Evolutionary conservation across 2,329 filamentous ascomycete genomes (phyloP).

Genomic region (Alternaria atra): DNA sequence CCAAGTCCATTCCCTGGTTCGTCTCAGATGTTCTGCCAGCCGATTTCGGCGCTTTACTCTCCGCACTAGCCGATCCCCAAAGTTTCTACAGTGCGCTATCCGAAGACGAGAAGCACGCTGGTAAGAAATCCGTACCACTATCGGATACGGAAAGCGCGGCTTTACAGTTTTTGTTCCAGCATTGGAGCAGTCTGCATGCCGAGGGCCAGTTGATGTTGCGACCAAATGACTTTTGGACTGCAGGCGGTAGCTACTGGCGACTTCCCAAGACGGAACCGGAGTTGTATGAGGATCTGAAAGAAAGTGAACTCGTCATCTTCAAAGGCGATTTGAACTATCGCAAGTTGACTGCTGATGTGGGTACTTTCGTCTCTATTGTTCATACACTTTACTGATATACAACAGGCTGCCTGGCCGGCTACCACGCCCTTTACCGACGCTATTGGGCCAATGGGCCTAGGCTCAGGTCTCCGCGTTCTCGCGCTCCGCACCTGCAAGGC

Average conservation of each 20-base stretch:
- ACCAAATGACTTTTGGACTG: slow-evolving; percentile 91
- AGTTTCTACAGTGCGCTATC: slow-evolving; percentile 79
- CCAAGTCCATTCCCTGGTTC: slow-evolving; percentile 97
- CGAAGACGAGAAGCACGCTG: slow-evolving; percentile 67
- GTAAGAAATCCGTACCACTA: slow-evolving; percentile 68
- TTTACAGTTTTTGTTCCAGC: slow-evolving; percentile 78
- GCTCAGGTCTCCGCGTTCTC: slow-evolving; percentile 83
- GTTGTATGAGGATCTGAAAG: slow-evolving; percentile 79
- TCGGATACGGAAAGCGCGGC: slow-evolving; percentile 72
- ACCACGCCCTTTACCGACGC: slow-evolving; percentile 86
- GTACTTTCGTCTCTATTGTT: slow-evolving; percentile 44
- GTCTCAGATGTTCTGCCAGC: slow-evolving; percentile 91
- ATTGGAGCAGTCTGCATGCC: slow-evolving; percentile 81
- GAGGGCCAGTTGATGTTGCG: slow-evolving; percentile 86
- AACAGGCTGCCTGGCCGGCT: slow-evolving; percentile 79
- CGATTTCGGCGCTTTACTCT: slow-evolving; percentile 85
- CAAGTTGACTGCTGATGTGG: slow-evolving; percentile 88
- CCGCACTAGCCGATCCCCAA: slow-evolving; percentile 78
- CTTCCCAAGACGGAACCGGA: slow-evolving; percentile 73
- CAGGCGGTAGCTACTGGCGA: slow-evolving; percentile 86
- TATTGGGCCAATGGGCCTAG: slow-evolving; percentile 83
- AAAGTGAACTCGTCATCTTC: slow-evolving; percentile 89
- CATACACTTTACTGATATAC: slow-evolving; percentile 14
- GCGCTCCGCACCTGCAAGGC: slow-evolving; percentile 95
- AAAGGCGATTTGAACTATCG: slow-evolving; percentile 98